Percentiles rank a stretch among this genome's conserved stretches.
phyloP scores from a whole-genome alignment of 164 flowering plant genomes.

The Umbilicus rupestris region DNA sequence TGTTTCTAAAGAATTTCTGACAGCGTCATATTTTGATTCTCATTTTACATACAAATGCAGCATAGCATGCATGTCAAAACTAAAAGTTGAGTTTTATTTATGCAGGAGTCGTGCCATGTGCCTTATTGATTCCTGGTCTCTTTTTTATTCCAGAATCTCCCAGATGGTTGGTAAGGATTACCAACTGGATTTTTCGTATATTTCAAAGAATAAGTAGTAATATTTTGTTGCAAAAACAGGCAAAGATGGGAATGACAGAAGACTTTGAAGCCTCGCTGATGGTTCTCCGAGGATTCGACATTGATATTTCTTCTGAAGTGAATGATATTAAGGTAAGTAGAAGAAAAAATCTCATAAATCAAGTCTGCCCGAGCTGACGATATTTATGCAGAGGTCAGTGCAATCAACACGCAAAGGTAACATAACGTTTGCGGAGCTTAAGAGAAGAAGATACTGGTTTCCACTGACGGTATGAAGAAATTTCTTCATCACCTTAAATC shows the following conservation, averaged over 20 bases:
- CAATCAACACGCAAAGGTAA: slow-evolving; percentile 43
- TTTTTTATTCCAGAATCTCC: slow-evolving; percentile 98
- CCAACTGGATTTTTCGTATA: neutral
- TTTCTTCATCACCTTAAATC: neutral
- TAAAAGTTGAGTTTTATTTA: slow-evolving; percentile 6
- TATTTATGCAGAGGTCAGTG: slow-evolving; percentile 40
- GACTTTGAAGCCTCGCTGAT: slow-evolving; percentile 94
- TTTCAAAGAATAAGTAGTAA: neutral
- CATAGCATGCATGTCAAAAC: neutral
- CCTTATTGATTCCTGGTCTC: slow-evolving; percentile 75
- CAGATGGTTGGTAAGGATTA: slow-evolving; percentile 71
- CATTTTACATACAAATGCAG: neutral
- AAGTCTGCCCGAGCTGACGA: neutral
- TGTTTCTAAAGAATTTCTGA: too few species aligned
- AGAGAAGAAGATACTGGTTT: slow-evolving; percentile 48
- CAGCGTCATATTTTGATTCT: too few species aligned
- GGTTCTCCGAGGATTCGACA: slow-evolving; percentile 88
- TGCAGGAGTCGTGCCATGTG: slow-evolving; percentile 82
- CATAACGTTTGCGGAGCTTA: slow-evolving; percentile 49
- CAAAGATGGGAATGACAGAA: slow-evolving; percentile 94
- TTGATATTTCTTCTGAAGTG: slow-evolving; percentile 76
- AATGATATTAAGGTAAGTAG: slow-evolving; percentile 83
- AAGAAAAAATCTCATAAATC: neutral
- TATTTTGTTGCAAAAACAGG: slow-evolving; percentile 31
- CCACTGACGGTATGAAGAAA: slow-evolving; percentile 42